Conservation (phyloP, 495 filamentous ascomycete species). For the Aspergillus baeticus region DNA sequence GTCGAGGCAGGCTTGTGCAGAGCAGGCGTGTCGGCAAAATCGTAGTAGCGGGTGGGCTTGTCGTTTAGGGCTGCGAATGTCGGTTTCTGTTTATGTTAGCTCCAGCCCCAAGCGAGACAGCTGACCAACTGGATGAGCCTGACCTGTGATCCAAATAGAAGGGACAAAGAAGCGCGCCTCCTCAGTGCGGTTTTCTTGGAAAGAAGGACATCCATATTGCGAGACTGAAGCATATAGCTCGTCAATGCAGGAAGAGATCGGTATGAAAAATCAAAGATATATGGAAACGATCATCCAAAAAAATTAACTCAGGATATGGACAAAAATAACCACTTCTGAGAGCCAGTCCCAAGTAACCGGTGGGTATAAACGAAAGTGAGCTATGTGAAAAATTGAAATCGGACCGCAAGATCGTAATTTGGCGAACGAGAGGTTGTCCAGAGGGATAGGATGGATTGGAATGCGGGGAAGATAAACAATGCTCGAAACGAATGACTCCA, state of each 20-base stretch:
- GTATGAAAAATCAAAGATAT: not conserved
- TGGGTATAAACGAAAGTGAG: conserved; percentile 8
- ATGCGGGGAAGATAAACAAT: conserved; percentile 19
- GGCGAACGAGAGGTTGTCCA: conserved; percentile 7
- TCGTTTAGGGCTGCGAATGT: conserved; percentile 12
- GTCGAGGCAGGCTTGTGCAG: conserved; percentile 6
- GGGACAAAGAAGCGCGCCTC: conserved; percentile 18
- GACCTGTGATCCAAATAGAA: conserved; percentile 20
- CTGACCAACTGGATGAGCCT: not conserved
- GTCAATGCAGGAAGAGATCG: not conserved
- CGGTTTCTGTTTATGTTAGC: conserved; percentile 18
- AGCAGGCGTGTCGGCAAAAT: conserved; percentile 18
- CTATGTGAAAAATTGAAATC: conserved; percentile 4
- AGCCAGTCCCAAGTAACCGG: conserved; percentile 17
- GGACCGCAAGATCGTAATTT: not conserved
- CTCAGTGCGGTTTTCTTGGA: conserved; percentile 11
- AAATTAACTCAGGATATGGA: not conserved
- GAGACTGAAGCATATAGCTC: not conserved
- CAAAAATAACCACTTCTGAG: conserved; percentile 8
- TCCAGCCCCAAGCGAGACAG: not conserved
- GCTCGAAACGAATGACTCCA: not conserved
- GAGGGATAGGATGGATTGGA: conserved; percentile 21
- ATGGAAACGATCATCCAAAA: not conserved
- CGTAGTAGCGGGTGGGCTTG: conserved; percentile 18
- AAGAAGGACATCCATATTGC: conserved; percentile 12